Base-by-base conservation (phyloP, 140 eudicot species). In the Cichorium intybus region DNA sequence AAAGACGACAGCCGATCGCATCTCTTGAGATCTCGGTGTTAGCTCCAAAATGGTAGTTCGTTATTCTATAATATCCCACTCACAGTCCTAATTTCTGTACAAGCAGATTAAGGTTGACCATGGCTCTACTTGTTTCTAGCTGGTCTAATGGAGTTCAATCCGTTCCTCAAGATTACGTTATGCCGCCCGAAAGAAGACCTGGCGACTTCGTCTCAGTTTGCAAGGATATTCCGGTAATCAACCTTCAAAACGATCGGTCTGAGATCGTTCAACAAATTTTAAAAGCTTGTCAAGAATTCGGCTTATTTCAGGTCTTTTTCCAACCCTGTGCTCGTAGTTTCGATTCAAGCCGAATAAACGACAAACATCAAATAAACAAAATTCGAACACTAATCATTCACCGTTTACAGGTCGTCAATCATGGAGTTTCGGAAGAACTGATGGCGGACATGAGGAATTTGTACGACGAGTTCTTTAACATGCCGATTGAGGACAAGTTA, bases 281-380 rank as follows among this genome's bases (percentile, higher is more conserved):
- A 0, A 60, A 81, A 41, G 95, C 97, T 4, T 46, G 81, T 55
- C 75, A 83, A 64, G 83, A 79, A 56, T 89, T 73, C 18, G 97
- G 97, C 24, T 56, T 84, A 37, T 89, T 89, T 58, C 95, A 85
- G 96, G 94, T 88, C 3, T 48, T 17, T 57, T 18, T 54, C 27
- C 29, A 51, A 39, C 14, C 70, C 16, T 7, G 7, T 45, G n/a
- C n/a, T n/a, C n/a, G n/a, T n/a, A n/a, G n/a, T n/a, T 35, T 24
- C 18, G 24, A 56, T 16, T 47, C 23, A 16, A 15, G 10, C 21
- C 52, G 23, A 4, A 6, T 47, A n/a, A 47, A 47, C 10, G 52
- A n/a, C 14, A 7, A 34, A 34, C 7, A 10, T 39, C 33, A 33
- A 17, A 12, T 34, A 37, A 20, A 12, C 5, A 41, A 47, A 47